phyloP scores from a whole-genome alignment of 345 rosid species.

The thale cress (Arabidopsis thaliana) region TAIR10.1 NC_003076.8:626001-626500 shows the following conservation, averaged over 20 bases:
- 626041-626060: slow-evolving; percentile 72
- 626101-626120: slow-evolving; percentile 60
- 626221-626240: slow-evolving; percentile 16
- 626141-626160: not conserved
- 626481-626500: slow-evolving; percentile 56
- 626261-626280: slow-evolving; percentile 87
- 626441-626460: slow-evolving; percentile 86
- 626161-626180: not conserved
- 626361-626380: slow-evolving; percentile 73
- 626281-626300: slow-evolving; percentile 80
- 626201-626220: not conserved
- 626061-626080: slow-evolving; percentile 64
- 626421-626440: slow-evolving; percentile 88
- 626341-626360: slow-evolving; percentile 64
- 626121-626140: slow-evolving; percentile 5
- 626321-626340: slow-evolving; percentile 59
- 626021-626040: slow-evolving; percentile 64
- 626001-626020: slow-evolving; percentile 66
- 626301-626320: slow-evolving; percentile 85
- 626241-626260: slow-evolving; percentile 28
- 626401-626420: slow-evolving; percentile 68
- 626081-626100: slow-evolving; percentile 89
- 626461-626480: slow-evolving; percentile 74
- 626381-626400: slow-evolving; percentile 57
- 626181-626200: not conserved